Evolutionary conservation across 305 asterid species (phyloP), one percentile per base, ranked within the genome.

Genomic region (Petunia hybrid): DNA sequence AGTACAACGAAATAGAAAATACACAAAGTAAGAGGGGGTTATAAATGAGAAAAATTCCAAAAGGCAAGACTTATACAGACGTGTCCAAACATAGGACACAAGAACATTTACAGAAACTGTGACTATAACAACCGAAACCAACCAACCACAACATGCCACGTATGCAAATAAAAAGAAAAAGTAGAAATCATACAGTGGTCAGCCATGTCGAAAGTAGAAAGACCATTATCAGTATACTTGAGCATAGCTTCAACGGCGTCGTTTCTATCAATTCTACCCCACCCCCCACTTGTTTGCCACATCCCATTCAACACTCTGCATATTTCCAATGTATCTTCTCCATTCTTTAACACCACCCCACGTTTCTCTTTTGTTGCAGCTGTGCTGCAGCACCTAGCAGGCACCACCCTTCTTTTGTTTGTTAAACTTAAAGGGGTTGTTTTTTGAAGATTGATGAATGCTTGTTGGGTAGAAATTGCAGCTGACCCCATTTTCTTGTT

Each of bases 281-380:
- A 95, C 2, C 99, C 99, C 65, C 99, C 99, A 88, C 98, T 93
- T 38, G 97, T 95, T 85, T 95, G 99, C 98, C 99, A 95, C 99
- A 93, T 92, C 1, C 97, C 98, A 57, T 93, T 95, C 4, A 95
- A 91, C 82, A 93, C 97, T 85, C 98, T 89, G 87, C 97, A 92
- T 83, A 95, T 93, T 84, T 91, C 95, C 84, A 95, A 87, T n/a
- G 92, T 87, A 80, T 92, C 99, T 1, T 87, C 89, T 51, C 97
- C 97, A 41, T 89, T 92, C 84, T 88, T 94, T 81, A 94, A 81
- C 66, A 88, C 86, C 62, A 84, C 84, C 41, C 77, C 85, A 84
- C 88, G 85, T 83, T 86, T 87, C 80, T 79, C 77, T 51, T 64
- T 68, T 80, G 83, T 91, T 69, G 88, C 85, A 67, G 82, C 86